A percentile compares a stretch with the other conserved stretches of the same genome.
These are phyloP conservation scores for Platismatia glauca DNA, from an alignment of 495 filamentous ascomycete species.

Conservation along the genomic window DNA sequence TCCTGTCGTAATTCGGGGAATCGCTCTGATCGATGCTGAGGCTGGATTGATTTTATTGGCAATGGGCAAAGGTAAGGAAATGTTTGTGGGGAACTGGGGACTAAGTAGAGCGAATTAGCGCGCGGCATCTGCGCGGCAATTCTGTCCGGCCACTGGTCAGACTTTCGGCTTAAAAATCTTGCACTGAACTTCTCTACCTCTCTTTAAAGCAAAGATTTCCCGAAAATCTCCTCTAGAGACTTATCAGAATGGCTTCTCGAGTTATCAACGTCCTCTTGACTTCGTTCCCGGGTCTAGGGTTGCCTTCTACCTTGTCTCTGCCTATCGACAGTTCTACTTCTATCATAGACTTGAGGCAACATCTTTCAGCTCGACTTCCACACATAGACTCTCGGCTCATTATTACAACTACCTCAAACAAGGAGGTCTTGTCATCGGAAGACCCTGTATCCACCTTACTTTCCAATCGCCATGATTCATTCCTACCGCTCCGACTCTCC, in stretches of 20 bases:
- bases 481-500: constrained; percentile 74
- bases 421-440: constrained; percentile 44
- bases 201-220: not conserved
- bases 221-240: too few relatives aligned
- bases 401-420: constrained; percentile 75
- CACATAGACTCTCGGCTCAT: constrained; percentile 45
- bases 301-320: constrained; percentile 68
- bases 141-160: too few relatives aligned
- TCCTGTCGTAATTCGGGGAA: constrained; percentile 51
- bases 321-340: constrained; percentile 45
- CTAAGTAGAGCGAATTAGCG: not conserved
- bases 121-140: not conserved
- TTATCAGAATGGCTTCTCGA: constrained; percentile 33
- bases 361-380: constrained; percentile 58
- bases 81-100: constrained; percentile 3
- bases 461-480: constrained; percentile 42
- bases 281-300: constrained; percentile 70
- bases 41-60: not conserved
- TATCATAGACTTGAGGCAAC: constrained; percentile 54
- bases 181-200: too few relatives aligned
- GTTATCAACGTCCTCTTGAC: constrained; percentile 75
- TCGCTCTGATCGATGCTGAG: constrained; percentile 41
- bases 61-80: not conserved
- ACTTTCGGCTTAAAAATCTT: too few relatives aligned
- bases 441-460: constrained; percentile 44